These are phyloP conservation scores for Solanum corneliomulleri DNA, from an alignment of 257 asterid species.

Conservation along the genomic window DNA sequence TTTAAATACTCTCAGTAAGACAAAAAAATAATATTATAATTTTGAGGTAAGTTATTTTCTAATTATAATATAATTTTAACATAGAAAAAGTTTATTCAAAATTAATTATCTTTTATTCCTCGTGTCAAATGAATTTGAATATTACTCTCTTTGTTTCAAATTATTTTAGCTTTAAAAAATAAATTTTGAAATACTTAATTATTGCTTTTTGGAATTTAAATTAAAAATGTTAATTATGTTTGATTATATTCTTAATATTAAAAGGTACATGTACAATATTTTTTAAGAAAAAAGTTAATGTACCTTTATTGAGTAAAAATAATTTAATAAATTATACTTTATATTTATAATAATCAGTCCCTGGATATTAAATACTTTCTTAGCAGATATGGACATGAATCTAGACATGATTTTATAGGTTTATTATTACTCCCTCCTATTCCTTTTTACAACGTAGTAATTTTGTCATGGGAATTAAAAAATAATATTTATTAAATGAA, in stretches of 20 bases:
- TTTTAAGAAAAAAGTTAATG: too few relatives aligned
- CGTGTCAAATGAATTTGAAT: not conserved
- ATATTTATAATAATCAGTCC: not conserved
- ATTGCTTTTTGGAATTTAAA: not conserved
- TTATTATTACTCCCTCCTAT: too few relatives aligned
- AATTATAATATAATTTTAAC: too few relatives aligned
- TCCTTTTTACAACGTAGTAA: not conserved
- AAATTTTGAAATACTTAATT: too few relatives aligned
- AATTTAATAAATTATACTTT: not conserved
- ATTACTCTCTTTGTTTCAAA: not conserved
- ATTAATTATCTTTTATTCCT: too few relatives aligned
- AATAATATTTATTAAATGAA: too few relatives aligned
- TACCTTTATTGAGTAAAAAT: too few relatives aligned
- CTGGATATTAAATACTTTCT: not conserved
- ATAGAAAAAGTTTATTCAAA: too few relatives aligned
- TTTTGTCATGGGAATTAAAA: not conserved
- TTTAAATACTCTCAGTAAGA: not conserved
- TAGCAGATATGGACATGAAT: not conserved
- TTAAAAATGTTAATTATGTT: not conserved
- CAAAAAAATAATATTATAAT: too few relatives aligned
- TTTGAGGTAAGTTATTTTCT: too few relatives aligned
- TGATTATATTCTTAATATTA: not conserved
- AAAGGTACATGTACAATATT: too few relatives aligned
- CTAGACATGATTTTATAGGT: not conserved
- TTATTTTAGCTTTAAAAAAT: not conserved